Evolutionary conservation across 768 basidiomycete genomes (phyloP).

Genomic region (Tricholomella constricta): DNA sequence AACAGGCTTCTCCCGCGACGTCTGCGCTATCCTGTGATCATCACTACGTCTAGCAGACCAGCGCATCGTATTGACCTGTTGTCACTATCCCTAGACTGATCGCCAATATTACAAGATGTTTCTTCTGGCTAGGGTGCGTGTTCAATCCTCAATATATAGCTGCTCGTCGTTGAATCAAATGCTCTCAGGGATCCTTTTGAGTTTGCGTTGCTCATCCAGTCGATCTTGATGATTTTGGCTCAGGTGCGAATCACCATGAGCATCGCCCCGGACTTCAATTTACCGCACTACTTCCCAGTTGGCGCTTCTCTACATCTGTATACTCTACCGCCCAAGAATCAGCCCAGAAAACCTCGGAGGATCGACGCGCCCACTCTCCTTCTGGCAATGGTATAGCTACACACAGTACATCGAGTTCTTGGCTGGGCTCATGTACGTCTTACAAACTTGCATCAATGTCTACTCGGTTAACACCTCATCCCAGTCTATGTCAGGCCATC

Average conservation of each 20-base stretch:
- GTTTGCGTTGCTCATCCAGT: slow-evolving; percentile 75
- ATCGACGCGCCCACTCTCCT: slow-evolving; percentile 68
- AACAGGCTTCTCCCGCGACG: slow-evolving; percentile 84
- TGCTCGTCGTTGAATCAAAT: not conserved
- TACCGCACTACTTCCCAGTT: slow-evolving; percentile 47
- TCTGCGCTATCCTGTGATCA: slow-evolving; percentile 78
- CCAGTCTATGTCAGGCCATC: slow-evolving; percentile 68
- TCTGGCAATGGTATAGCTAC: slow-evolving; percentile 87
- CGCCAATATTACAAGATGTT: slow-evolving; percentile 86
- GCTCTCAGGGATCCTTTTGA: slow-evolving; percentile 65
- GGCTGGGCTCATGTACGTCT: slow-evolving; percentile 69
- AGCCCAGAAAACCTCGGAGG: slow-evolving; percentile 60
- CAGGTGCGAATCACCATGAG: slow-evolving; percentile 52
- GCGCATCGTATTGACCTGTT: slow-evolving; percentile 11
- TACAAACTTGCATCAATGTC: not conserved
- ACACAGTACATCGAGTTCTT: slow-evolving; percentile 82
- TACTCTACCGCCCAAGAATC: slow-evolving; percentile 61
- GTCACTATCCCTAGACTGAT: slow-evolving; percentile 50
- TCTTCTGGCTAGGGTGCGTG: slow-evolving; percentile 81
- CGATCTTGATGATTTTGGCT: slow-evolving; percentile 80
- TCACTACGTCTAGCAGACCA: not conserved
- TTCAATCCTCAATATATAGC: not conserved
- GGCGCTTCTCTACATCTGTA: slow-evolving; percentile 80
- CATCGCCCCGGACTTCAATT: slow-evolving; percentile 9
- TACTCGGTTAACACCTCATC: slow-evolving; percentile 24